Percentiles rank a stretch among this genome's conserved stretches.
Evolutionary conservation across 495 filamentous ascomycete genomes (phyloP).

Genomic region (Penicillium canescens): DNA sequence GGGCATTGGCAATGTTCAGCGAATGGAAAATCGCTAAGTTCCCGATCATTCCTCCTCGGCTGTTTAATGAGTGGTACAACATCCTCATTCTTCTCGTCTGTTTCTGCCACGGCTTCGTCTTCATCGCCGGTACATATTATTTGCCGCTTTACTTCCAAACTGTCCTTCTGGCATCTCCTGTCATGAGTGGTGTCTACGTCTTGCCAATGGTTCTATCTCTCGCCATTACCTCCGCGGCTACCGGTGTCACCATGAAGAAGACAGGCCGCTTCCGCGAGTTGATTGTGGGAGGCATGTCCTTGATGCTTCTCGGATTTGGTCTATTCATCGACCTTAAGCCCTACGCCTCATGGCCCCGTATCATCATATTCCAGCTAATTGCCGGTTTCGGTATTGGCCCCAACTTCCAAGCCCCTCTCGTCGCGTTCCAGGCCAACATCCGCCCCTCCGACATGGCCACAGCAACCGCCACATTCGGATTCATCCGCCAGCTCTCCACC

Average conservation of each 20-base stretch:
- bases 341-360: slow-evolving; percentile 49
- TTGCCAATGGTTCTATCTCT: slow-evolving; percentile 73
- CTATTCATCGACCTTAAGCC: slow-evolving; percentile 50
- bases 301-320: slow-evolving; percentile 57
- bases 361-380: slow-evolving; percentile 56
- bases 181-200: slow-evolving; percentile 77
- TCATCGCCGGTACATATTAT: slow-evolving; percentile 74
- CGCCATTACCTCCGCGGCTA: slow-evolving; percentile 61
- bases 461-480: slow-evolving; percentile 53
- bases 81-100: slow-evolving; percentile 56
- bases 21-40: slow-evolving; percentile 74
- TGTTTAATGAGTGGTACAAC: slow-evolving; percentile 64
- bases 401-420: slow-evolving; percentile 58
- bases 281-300: slow-evolving; percentile 49
- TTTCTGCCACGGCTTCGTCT: slow-evolving; percentile 70
- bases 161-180: slow-evolving; percentile 68
- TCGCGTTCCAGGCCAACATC: slow-evolving; percentile 57
- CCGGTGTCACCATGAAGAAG: slow-evolving; percentile 72
- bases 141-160: slow-evolving; percentile 79
- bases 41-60: slow-evolving; percentile 72
- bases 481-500: slow-evolving; percentile 51
- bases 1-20: slow-evolving; percentile 61
- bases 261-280: slow-evolving; percentile 55
- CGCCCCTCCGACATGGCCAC: slow-evolving; percentile 52
- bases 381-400: slow-evolving; percentile 56